Evolutionary conservation across 441 rosid species (phyloP).

Genomic region (Mallotus repandus): DNA sequence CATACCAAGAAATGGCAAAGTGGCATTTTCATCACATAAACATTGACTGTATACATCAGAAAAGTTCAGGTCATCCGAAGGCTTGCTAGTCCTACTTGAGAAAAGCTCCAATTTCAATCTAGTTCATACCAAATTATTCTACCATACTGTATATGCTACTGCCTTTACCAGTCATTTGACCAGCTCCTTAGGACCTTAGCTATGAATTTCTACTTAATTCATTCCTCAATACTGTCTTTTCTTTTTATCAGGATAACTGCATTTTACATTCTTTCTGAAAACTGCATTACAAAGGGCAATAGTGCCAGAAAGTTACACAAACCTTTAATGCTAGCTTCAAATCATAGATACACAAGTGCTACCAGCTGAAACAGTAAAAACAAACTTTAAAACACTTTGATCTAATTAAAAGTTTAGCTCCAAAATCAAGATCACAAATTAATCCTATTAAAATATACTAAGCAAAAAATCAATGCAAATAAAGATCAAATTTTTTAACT

Average conservation of each 20-base stretch:
- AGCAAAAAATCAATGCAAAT: too few species aligned
- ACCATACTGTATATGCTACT: background rate
- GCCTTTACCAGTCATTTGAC: background rate
- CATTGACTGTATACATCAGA: too few species aligned
- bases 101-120: background rate
- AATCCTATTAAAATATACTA: too few species aligned
- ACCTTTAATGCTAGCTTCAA: constrained; percentile 2
- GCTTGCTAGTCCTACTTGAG: background rate
- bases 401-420: background rate
- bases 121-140: background rate
- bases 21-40: too few species aligned
- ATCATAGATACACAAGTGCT: background rate
- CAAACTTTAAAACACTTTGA: background rate
- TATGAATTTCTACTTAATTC: background rate
- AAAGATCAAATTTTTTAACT: too few species aligned
- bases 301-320: background rate
- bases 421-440: background rate
- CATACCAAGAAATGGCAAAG: too few species aligned
- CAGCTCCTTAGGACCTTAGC: too few species aligned
- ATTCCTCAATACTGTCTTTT: background rate
- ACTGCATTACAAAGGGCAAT: background rate
- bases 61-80: background rate
- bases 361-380: background rate
- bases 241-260: background rate
- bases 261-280: background rate